Evolutionary conservation across 441 rosid species (phyloP).

Genomic region (Syzygium syzygioides): DNA sequence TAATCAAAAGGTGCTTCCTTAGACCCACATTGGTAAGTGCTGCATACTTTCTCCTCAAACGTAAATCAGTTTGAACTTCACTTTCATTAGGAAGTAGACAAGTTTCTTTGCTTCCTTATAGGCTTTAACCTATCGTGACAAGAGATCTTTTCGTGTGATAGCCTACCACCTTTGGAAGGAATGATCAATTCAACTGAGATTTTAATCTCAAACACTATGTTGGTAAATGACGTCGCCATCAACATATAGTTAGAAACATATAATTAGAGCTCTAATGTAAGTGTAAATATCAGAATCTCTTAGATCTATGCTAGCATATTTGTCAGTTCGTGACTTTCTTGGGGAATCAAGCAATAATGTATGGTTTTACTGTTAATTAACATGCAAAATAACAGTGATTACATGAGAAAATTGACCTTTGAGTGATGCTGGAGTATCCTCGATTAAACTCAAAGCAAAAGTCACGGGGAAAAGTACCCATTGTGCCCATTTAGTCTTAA

Average conservation of each 20-base stretch:
- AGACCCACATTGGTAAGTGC: neutral
- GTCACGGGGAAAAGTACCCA: neutral
- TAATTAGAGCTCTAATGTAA: neutral
- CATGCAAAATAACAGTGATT: neutral
- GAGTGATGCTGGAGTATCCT: neutral
- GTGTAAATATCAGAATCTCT: neutral
- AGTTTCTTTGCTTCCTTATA: neutral
- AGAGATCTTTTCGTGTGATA: neutral
- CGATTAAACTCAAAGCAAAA: neutral
- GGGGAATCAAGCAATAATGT: neutral
- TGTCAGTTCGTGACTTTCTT: neutral
- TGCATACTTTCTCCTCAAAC: neutral
- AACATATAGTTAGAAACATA: neutral
- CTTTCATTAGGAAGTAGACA: neutral
- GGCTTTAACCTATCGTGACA: neutral
- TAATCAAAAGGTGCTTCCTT: neutral
- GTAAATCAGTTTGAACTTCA: neutral
- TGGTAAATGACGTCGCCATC: neutral
- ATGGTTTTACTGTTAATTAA: neutral
- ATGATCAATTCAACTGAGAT: neutral
- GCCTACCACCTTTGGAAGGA: neutral
- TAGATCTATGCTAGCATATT: neutral
- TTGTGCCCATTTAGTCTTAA: too few species aligned
- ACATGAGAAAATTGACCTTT: neutral
- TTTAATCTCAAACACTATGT: neutral